These are phyloP conservation scores for Rutstroemia sp. DNA, from an alignment of 2,329 filamentous ascomycete genomes.

Conservation along the genomic window DNA sequence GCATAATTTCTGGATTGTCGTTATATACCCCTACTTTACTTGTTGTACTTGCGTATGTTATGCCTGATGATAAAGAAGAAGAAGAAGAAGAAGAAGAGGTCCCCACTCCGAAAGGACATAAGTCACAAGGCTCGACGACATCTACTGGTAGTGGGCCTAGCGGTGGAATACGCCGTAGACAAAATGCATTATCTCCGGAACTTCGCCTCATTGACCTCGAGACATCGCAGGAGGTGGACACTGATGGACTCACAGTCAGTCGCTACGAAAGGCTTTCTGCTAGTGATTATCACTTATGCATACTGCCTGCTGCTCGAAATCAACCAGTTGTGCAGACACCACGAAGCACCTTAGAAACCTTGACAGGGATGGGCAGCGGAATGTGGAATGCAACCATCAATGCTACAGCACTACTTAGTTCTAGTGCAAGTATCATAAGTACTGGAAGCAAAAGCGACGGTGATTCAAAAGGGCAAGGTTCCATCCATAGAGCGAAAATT, in stretches of 20 bases:
- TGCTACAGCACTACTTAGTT: constrained; percentile 79
- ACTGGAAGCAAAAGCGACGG: constrained; percentile 52
- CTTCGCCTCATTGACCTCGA: constrained; percentile 83
- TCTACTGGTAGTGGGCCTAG: constrained; percentile 51
- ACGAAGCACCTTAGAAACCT: constrained; percentile 67
- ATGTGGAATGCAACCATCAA: constrained; percentile 91
- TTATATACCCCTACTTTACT: constrained; percentile 90
- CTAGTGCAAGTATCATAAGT: constrained; percentile 68
- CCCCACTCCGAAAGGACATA: constrained; percentile 31
- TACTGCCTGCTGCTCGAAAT: constrained; percentile 70
- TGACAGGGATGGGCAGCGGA: constrained; percentile 64
- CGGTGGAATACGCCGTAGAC: constrained; percentile 60
- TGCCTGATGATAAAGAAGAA: constrained; percentile 50
- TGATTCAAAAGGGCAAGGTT: constrained; percentile 38
- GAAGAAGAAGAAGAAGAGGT: constrained; percentile 36
- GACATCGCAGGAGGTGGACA: constrained; percentile 76
- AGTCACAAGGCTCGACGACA: constrained; percentile 34
- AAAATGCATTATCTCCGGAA: constrained; percentile 79
- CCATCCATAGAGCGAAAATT: constrained; percentile 32
- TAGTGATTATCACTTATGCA: constrained; percentile 83
- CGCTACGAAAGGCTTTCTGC: constrained; percentile 80
- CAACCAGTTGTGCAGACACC: constrained; percentile 52
- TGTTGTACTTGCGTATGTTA: constrained; percentile 85
- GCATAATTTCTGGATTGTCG: constrained; percentile 94
- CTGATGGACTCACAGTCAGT: constrained; percentile 77